Evolutionary conservation across 2,329 filamentous ascomycete species (phyloP).

Genomic region (Achaetomium macrosporum): DNA sequence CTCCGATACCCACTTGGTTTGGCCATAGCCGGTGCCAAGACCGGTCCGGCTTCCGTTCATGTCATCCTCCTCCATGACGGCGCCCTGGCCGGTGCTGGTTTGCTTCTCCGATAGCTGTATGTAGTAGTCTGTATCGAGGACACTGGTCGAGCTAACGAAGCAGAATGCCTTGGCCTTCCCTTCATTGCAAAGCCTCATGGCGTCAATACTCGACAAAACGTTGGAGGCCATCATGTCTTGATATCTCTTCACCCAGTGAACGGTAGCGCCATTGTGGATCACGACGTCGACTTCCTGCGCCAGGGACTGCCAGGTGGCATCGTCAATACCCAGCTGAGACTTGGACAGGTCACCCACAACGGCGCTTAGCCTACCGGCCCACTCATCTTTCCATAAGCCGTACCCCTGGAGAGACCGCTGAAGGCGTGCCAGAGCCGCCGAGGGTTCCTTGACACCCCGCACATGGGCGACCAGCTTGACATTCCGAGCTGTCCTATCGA

Average conservation of each 20-base stretch:
- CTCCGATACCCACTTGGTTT: slow-evolving; percentile 73
- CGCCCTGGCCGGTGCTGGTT: slow-evolving; percentile 53
- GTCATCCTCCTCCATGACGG: slow-evolving; percentile 70
- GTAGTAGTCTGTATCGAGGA: slow-evolving; percentile 78
- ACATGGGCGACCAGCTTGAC: slow-evolving; percentile 69
- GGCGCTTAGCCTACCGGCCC: slow-evolving; percentile 58
- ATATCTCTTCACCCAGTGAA: slow-evolving; percentile 80
- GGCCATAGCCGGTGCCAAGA: slow-evolving; percentile 82
- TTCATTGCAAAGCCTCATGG: slow-evolving; percentile 66
- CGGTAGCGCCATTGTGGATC: slow-evolving; percentile 75
- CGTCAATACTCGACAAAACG: slow-evolving; percentile 73
- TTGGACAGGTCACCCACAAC: slow-evolving; percentile 70
- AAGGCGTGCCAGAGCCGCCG: slow-evolving; percentile 59
- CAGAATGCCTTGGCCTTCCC: slow-evolving; percentile 74
- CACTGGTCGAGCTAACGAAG: slow-evolving; percentile 78
- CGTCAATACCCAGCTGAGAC: slow-evolving; percentile 65
- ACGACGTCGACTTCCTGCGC: slow-evolving; percentile 63
- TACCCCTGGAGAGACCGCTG: slow-evolving; percentile 66
- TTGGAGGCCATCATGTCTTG: slow-evolving; percentile 66
- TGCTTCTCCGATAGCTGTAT: slow-evolving; percentile 63
- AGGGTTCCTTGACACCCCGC: slow-evolving; percentile 55
- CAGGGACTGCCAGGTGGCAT: slow-evolving; percentile 59
- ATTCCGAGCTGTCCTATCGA: slow-evolving; percentile 51
- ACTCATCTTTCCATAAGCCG: slow-evolving; percentile 68
- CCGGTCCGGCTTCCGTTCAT: slow-evolving; percentile 69